Base-by-base conservation (phyloP, 108 stramenopile genomes). In the Stephanodiscus triporus region DNA sequence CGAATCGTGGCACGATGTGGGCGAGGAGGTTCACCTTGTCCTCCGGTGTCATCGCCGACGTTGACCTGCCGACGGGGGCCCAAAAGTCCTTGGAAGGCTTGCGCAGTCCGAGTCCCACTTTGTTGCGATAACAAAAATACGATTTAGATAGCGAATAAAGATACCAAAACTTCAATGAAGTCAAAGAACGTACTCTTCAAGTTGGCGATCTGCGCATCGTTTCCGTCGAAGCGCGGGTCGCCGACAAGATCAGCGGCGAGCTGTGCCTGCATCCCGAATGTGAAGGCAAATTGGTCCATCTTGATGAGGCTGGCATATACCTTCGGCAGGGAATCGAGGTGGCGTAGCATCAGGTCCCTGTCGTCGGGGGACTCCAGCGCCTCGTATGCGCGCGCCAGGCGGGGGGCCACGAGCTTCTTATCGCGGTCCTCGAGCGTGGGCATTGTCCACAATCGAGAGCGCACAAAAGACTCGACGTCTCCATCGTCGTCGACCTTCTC, bases 271-370 rank as follows among this genome's bases (percentile, higher is more conserved):
- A 94, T 88, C 55, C 73, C 79, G 78, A 89, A 95, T 13, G 91
- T 94, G 81, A 89, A 97, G 38, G 91, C 87, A 57, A 91, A 95
- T 80, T 88, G 83, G 61, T 95, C 93, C 90, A 97, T 95, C 72
- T 94, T 94, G 11, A 88, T 71, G 9, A 97, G 84, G 19, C 81
- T 76, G 70, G 86, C 89, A 66, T 97, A 97, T 54, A 97, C 74
- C 45, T 63, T 84, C 22, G 93, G 93, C 2, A 97, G 87, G 22
- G 76, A 62, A 34, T 84, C 78, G 40, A 93, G 74, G 56, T 94
- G 72, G 0, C 78, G 67, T 17, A 78, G 70, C 60, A 93, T 85
- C 24, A 66, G 74, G 9, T 80, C 38, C 61, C 63, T 84, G 6
- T 73, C 71, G 10, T 62, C 57, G 24, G 82, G 66, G 36, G 80